Evolutionary conservation across 441 rosid genomes (phyloP), one percentile per base, ranked within the genome.

Genomic region (Hypseocharis bilobata): DNA sequence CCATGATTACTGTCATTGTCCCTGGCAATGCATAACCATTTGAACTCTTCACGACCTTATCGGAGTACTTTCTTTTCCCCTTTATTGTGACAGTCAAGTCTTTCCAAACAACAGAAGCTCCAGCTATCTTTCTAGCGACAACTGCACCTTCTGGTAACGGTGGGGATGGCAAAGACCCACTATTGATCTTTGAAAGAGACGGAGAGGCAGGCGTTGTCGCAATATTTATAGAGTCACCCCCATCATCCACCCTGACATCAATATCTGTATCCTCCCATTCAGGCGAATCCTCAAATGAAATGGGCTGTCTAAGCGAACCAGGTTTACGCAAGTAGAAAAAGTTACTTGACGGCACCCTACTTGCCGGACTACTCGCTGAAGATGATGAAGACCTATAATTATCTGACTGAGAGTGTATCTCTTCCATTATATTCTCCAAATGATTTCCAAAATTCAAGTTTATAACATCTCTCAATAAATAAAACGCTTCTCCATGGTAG

Each of bases 1-100:
- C 99, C 99, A 93, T 91, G 68, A 93, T 91, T 0, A 93, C 99
- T 1, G 99, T 91, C 89, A 93, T 88, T 23, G 97, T 91, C 64
- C 97, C 97, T 0, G 96, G 99, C 73, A 89, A 80, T 0, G 99
- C 99, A 78, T 88, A 93, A 36, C 97, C 99, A 63, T 78, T 93
- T 27, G 97, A 93, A 76, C 96, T 85, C 84, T 91, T 93, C 42
- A 91, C 81, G 26, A 93, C 97, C 65, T 82, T 91, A 64, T 91
- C 97, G 54, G 99, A 91, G 70, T 93, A 91, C 58, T 81, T 91
- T 58, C 99, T 84, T 72, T 91, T 93, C 40, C 96, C 96, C 61
- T 78, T 85, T 72, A 93, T 85, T 2, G 96, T 82, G 72, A 93
- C 92, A 63, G 96, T 88, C 81, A 93, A 82, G 72, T 93, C 99